A percentile compares a stretch with the other conserved stretches of the same genome.
These are phyloP conservation scores for Phoma sp. DNA, from an alignment of 2,329 filamentous ascomycete species.

Conservation along the genomic window DNA sequence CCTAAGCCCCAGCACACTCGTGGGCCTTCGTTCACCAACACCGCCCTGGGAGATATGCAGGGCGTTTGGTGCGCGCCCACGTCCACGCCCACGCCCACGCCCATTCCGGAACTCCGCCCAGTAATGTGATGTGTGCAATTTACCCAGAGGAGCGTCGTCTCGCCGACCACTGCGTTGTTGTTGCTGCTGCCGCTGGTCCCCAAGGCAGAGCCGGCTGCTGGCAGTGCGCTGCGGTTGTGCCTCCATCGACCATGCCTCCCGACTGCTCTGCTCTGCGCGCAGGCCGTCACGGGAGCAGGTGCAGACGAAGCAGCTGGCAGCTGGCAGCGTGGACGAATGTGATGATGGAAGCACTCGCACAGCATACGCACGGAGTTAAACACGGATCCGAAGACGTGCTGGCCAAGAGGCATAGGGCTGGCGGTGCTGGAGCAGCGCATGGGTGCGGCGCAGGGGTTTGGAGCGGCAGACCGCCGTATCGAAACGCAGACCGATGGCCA, in stretches of 20 bases:
- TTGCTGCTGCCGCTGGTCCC: conserved; percentile 1
- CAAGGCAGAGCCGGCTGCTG: conserved; percentile 4
- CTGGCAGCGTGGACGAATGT: conserved; percentile 1
- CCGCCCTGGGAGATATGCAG: conserved; percentile 17
- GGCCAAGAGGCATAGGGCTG: conserved; percentile 36
- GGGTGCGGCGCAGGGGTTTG: conserved; percentile 19
- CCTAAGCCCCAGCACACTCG: conserved; percentile 16
- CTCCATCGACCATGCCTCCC: background rate
- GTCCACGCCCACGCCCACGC: conserved; percentile 10
- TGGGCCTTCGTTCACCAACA: conserved; percentile 18
- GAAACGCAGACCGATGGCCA: conserved; percentile 25
- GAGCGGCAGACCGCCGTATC: conserved; percentile 32
- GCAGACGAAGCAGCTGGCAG: background rate
- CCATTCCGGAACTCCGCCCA: conserved; percentile 19
- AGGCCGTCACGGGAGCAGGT: background rate
- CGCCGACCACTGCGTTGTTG: background rate
- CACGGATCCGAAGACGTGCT: conserved; percentile 21
- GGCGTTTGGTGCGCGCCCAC: conserved; percentile 14
- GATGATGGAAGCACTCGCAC: conserved; percentile 12
- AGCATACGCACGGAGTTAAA: conserved; percentile 28
- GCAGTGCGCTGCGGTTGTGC: background rate
- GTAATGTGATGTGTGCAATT: conserved; percentile 12
- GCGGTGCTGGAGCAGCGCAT: conserved; percentile 12
- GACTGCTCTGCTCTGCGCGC: background rate
- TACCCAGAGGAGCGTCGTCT: conserved; percentile 11